Conservation (phyloP, 768 basidiomycete species). For the Terana coerulea region DNA sequence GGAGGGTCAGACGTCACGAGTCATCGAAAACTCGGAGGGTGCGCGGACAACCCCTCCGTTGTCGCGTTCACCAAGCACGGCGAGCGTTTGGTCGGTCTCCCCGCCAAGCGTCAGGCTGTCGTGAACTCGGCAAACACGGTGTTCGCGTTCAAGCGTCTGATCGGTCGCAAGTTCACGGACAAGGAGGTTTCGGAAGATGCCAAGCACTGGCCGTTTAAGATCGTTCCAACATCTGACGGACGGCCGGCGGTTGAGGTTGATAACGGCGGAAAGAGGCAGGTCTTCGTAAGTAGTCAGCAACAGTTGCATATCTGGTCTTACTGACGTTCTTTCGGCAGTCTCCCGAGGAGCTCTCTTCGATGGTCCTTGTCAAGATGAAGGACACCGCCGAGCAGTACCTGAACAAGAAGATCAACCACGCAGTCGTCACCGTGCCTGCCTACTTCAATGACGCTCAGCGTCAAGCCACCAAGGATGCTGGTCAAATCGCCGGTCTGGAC, state of each 20-base stretch:
- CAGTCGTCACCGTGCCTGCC: slow-evolving; percentile 94
- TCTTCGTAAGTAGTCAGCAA: slow-evolving; percentile 70
- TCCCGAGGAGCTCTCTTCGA: slow-evolving; percentile 81
- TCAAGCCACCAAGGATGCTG: slow-evolving; percentile 97
- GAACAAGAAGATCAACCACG: slow-evolving; percentile 88
- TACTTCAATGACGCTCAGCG: slow-evolving; percentile 99
- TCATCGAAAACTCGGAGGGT: slow-evolving; percentile 98
- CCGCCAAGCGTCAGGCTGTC: slow-evolving; percentile 95
- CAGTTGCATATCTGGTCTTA: slow-evolving; percentile 3
- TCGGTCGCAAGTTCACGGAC: slow-evolving; percentile 92
- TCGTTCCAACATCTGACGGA: slow-evolving; percentile 68
- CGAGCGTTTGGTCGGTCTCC: slow-evolving; percentile 92
- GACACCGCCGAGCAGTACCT: slow-evolving; percentile 93
- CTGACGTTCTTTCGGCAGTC: slow-evolving; percentile 46
- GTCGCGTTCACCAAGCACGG: slow-evolving; percentile 99
- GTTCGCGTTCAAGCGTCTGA: slow-evolving; percentile 90
- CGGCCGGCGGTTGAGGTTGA: slow-evolving; percentile 84
- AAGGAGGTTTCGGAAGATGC: slow-evolving; percentile 91
- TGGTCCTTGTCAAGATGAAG: slow-evolving; percentile 90
- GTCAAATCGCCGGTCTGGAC: slow-evolving; percentile 95
- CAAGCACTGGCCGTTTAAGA: slow-evolving; percentile 84
- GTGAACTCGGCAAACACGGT: slow-evolving; percentile 94
- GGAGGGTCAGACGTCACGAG: slow-evolving; percentile 93
- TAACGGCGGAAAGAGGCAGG: slow-evolving; percentile 77
- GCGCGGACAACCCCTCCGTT: slow-evolving; percentile 95